Evolutionary conservation across 805 yeast genomes (phyloP).

Genomic region (Wickerhamomyces ciferrii): DNA sequence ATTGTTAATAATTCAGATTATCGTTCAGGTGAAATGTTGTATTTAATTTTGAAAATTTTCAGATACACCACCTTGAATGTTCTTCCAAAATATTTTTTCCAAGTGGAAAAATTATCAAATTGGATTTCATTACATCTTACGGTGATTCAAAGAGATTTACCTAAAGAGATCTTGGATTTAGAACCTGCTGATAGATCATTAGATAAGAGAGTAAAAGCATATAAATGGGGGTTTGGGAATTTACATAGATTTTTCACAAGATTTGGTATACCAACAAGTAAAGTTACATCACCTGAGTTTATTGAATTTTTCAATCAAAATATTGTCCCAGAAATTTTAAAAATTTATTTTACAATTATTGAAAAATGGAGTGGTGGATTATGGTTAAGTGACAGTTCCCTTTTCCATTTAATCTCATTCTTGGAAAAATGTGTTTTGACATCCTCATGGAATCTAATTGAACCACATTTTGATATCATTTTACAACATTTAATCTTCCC

Average conservation of each 20-base stretch:
- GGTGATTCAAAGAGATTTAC: conserved; percentile 50
- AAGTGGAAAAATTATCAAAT: conserved; percentile 31
- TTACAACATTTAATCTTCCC: conserved; percentile 72
- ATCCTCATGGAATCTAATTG: conserved; percentile 55
- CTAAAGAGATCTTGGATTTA: conserved; percentile 41
- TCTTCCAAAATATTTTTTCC: conserved; percentile 46
- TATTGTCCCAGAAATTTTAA: conserved; percentile 67
- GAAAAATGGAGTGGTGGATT: conserved; percentile 32
- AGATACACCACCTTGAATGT: conserved; percentile 58
- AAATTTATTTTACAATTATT: conserved; percentile 48
- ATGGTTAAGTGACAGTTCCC: conserved; percentile 64
- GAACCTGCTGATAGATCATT: conserved; percentile 42
- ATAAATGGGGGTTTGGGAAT: conserved; percentile 87
- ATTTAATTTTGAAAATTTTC: conserved; percentile 59
- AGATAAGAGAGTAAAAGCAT: conserved; percentile 58
- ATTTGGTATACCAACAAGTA: conserved; percentile 33
- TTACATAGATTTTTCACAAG: conserved; percentile 63
- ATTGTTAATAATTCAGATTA: conserved; percentile 25
- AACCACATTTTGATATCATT: conserved; percentile 60
- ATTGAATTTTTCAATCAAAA: conserved; percentile 45
- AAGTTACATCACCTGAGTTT: conserved; percentile 42
- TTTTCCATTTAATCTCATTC: conserved; percentile 64
- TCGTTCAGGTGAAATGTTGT: conserved; percentile 42
- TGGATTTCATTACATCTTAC: conserved; percentile 70
- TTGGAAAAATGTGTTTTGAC: conserved; percentile 54